A percentile compares a stretch with the other conserved stretches of the same genome.
phyloP scores from a whole-genome alignment of 2,329 filamentous ascomycete genomes.

The Rutstroemia sp. region DNA sequence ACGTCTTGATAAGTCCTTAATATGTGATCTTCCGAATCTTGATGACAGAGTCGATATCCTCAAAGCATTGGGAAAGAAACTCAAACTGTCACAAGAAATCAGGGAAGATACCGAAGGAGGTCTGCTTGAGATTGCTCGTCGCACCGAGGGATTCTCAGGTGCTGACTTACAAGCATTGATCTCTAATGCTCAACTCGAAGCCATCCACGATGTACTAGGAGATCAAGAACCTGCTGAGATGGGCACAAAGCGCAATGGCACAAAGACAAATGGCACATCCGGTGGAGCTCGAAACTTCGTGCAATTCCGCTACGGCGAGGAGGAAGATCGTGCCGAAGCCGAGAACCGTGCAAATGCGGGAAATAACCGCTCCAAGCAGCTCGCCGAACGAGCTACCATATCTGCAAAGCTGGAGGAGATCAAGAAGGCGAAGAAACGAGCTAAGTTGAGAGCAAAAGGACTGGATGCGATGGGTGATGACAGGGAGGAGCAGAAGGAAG shows the following conservation, averaged over 20 bases:
- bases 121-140: conserved; percentile 58
- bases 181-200: conserved; percentile 94
- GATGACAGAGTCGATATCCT: conserved; percentile 87
- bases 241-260: conserved; percentile 19
- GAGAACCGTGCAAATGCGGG: conserved; percentile 34
- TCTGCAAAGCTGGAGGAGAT: conserved; percentile 76
- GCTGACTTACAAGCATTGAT: conserved; percentile 92
- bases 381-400: conserved; percentile 74
- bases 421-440: conserved; percentile 54
- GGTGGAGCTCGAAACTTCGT: conserved; percentile 51
- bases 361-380: conserved; percentile 43
- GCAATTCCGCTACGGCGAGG: conserved; percentile 74
- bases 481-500: conserved; percentile 32
- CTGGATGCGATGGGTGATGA: conserved; percentile 18
- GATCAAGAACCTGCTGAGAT: conserved; percentile 41
- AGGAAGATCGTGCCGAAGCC: conserved; percentile 40
- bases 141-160: conserved; percentile 86
- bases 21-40: conserved; percentile 79
- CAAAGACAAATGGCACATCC: conserved; percentile 22
- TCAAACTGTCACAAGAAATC: conserved; percentile 65
- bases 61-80: conserved; percentile 71
- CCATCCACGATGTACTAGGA: conserved; percentile 85
- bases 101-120: conserved; percentile 7
- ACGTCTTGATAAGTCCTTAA: conserved; percentile 82
- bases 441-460: conserved; percentile 21